phyloP scores from a whole-genome alignment of 176 grass and related monocot species.

The Secale cereale region DNA sequence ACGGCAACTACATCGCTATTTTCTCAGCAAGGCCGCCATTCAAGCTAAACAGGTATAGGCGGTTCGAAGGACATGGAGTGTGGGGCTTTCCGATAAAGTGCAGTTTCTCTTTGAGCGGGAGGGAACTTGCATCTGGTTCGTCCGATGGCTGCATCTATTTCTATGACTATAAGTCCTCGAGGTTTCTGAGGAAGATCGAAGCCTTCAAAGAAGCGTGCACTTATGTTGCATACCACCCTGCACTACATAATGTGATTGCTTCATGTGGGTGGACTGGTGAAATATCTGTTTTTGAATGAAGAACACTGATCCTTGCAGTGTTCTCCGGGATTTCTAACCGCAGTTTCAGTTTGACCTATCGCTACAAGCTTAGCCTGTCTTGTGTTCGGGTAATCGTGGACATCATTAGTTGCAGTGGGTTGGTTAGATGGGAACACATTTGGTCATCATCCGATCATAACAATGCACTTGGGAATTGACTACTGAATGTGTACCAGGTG shows the following conservation, averaged over 20 bases:
- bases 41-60: slow-evolving; percentile 74
- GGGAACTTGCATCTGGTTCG: slow-evolving; percentile 72
- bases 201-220: slow-evolving; percentile 71
- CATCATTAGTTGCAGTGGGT: background rate
- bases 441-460: too few species aligned
- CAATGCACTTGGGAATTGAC: background rate
- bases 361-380: background rate
- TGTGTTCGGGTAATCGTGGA: background rate
- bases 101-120: slow-evolving; percentile 59
- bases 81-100: slow-evolving; percentile 88
- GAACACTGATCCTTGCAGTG: background rate
- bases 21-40: slow-evolving; percentile 64
- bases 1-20: slow-evolving; percentile 85
- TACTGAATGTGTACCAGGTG: background rate
- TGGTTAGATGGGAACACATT: background rate
- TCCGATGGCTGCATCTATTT: slow-evolving; percentile 81
- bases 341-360: background rate
- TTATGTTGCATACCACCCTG: slow-evolving; percentile 67
- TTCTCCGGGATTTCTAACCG: background rate
- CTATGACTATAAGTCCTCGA: slow-evolving; percentile 57
- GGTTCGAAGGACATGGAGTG: slow-evolving; percentile 82
- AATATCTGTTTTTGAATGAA: slow-evolving; percentile 69
- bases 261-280: slow-evolving; percentile 84
- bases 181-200: slow-evolving; percentile 52
- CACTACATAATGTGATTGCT: slow-evolving; percentile 64